These are phyloP conservation scores for Boletellus emodensis DNA, from an alignment of 768 basidiomycete genomes.

Conservation along the genomic window DNA sequence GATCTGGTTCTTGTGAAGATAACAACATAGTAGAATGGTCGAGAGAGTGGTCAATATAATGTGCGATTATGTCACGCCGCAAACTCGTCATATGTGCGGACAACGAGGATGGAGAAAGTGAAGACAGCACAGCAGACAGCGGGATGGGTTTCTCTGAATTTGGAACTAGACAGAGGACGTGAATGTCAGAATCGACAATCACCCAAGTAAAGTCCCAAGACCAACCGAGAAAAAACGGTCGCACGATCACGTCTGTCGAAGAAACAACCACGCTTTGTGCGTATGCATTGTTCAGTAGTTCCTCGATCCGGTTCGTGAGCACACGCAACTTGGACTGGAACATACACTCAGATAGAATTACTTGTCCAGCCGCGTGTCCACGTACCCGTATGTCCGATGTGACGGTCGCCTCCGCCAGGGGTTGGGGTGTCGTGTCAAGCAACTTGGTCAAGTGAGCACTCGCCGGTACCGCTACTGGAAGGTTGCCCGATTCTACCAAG, in stretches of 20 bases:
- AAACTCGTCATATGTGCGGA: constrained; percentile 54
- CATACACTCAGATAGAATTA: background rate
- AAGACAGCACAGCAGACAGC: constrained; percentile 53
- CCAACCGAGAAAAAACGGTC: constrained; percentile 47
- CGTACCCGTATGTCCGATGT: constrained; percentile 57
- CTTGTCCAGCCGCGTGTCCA: background rate
- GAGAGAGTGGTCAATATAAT: constrained; percentile 59
- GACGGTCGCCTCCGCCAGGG: constrained; percentile 50
- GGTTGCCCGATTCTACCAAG: constrained; percentile 52
- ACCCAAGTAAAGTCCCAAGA: constrained; percentile 29
- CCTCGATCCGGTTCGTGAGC: constrained; percentile 57
- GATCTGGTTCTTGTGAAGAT: constrained; percentile 32
- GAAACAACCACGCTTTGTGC: constrained; percentile 52
- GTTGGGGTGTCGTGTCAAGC: constrained; percentile 45
- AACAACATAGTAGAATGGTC: constrained; percentile 47
- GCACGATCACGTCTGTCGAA: constrained; percentile 47
- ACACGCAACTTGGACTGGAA: constrained; percentile 53
- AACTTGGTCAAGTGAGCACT: constrained; percentile 40
- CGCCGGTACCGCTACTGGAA: constrained; percentile 59
- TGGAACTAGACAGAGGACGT: constrained; percentile 43
- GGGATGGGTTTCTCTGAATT: constrained; percentile 48
- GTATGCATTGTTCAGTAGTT: constrained; percentile 69
- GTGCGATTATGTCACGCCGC: constrained; percentile 57
- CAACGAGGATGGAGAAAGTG: constrained; percentile 53
- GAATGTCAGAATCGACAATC: constrained; percentile 1